phyloP scores from a whole-genome alignment of 2,329 filamentous ascomycete species.

The Decorospora gaudefroyi region DNA sequence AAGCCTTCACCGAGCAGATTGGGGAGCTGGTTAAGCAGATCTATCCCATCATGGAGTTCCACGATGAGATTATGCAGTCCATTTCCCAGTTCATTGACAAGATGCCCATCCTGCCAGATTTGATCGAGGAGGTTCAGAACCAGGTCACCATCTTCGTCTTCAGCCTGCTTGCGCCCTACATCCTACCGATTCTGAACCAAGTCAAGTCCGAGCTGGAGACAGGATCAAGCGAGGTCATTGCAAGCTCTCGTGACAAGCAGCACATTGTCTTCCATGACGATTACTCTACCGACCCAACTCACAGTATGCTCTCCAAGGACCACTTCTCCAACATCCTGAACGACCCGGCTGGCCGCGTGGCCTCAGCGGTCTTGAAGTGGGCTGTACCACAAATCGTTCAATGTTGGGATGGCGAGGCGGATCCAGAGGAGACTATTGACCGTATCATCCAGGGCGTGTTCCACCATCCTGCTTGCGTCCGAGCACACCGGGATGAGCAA shows the following conservation, averaged over 20 bases:
- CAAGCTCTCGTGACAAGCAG: slow-evolving; percentile 81
- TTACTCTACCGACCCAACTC: slow-evolving; percentile 76
- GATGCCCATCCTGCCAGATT: slow-evolving; percentile 80
- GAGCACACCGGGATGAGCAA: slow-evolving; percentile 67
- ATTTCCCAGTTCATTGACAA: slow-evolving; percentile 80
- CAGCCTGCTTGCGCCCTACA: slow-evolving; percentile 84
- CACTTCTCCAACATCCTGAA: slow-evolving; percentile 91
- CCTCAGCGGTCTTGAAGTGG: slow-evolving; percentile 79
- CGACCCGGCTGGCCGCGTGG: slow-evolving; percentile 81
- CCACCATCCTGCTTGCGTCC: slow-evolving; percentile 82
- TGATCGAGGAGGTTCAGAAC: slow-evolving; percentile 84
- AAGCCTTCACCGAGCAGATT: slow-evolving; percentile 81
- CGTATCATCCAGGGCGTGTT: slow-evolving; percentile 82
- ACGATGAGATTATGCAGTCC: slow-evolving; percentile 81
- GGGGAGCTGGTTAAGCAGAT: slow-evolving; percentile 75
- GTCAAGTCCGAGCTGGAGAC: slow-evolving; percentile 85
- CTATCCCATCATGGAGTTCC: slow-evolving; percentile 87
- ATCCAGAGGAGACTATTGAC: slow-evolving; percentile 71
- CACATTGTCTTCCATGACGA: slow-evolving; percentile 85
- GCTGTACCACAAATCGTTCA: slow-evolving; percentile 86
- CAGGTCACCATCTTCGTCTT: slow-evolving; percentile 90
- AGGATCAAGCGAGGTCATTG: slow-evolving; percentile 84
- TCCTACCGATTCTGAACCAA: slow-evolving; percentile 83
- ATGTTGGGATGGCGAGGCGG: slow-evolving; percentile 80
- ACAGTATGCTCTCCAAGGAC: slow-evolving; percentile 95